A percentile compares a stretch with the other conserved stretches of the same genome.
Evolutionary conservation across 257 asterid species (phyloP).

Genomic region (Cruciata laevipes): DNA sequence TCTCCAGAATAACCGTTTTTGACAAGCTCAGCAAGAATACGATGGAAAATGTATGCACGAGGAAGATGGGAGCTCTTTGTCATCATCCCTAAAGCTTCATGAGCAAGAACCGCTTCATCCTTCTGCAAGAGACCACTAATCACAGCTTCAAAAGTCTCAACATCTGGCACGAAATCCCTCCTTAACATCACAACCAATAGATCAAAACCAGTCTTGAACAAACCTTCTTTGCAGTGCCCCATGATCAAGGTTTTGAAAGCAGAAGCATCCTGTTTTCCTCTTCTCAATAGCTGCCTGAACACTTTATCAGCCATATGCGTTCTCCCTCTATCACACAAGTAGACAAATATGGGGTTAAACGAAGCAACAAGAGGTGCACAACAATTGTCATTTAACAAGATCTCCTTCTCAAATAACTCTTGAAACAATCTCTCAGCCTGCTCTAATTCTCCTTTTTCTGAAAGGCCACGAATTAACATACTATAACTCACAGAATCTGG

Average conservation of each 20-base stretch:
- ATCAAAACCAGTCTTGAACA: slow-evolving; percentile 42
- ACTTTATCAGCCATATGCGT: slow-evolving; percentile 69
- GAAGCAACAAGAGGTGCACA: slow-evolving; percentile 66
- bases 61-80: slow-evolving; percentile 55
- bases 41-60: slow-evolving; percentile 51
- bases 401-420: slow-evolving; percentile 41
- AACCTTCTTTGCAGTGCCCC: slow-evolving; percentile 71
- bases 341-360: slow-evolving; percentile 54
- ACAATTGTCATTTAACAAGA: slow-evolving; percentile 35
- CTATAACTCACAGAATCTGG: slow-evolving; percentile 69
- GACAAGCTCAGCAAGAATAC: slow-evolving; percentile 51
- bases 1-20: slow-evolving; percentile 40
- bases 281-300: slow-evolving; percentile 62
- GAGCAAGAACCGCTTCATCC: slow-evolving; percentile 45
- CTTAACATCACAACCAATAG: slow-evolving; percentile 69
- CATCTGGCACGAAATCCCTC: slow-evolving; percentile 48
- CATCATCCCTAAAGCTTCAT: slow-evolving; percentile 59
- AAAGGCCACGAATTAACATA: slow-evolving; percentile 46
- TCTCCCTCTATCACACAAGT: slow-evolving; percentile 51
- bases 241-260: slow-evolving; percentile 61
- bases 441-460: slow-evolving; percentile 36
- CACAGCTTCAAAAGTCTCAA: slow-evolving; percentile 44
- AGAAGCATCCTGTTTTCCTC: slow-evolving; percentile 62
- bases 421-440: slow-evolving; percentile 61
- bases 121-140: slow-evolving; percentile 47